phyloP scores from a whole-genome alignment of 495 filamentous ascomycete genomes.

The Aspergillus biplanus region DNA sequence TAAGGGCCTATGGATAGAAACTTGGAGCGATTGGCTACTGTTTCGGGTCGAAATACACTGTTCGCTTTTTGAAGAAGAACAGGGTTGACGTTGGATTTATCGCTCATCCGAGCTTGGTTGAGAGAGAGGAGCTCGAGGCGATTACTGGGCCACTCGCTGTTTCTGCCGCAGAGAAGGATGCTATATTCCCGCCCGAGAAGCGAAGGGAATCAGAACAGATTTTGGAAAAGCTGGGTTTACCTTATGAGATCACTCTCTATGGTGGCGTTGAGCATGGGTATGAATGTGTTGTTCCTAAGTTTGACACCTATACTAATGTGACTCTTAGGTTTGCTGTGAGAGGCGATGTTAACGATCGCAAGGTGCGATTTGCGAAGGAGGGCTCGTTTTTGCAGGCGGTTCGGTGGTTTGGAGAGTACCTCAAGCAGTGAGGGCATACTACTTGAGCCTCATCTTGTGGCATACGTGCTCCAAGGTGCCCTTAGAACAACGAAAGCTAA shows the following conservation, averaged over 20 bases:
- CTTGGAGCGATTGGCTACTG: slow-evolving; percentile 75
- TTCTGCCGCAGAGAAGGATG: slow-evolving; percentile 58
- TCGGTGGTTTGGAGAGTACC: slow-evolving; percentile 63
- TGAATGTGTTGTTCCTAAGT: not conserved
- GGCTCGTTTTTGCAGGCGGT: slow-evolving; percentile 72
- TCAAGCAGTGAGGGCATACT: not conserved
- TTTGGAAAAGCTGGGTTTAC: not conserved
- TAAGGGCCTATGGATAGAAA: slow-evolving; percentile 28
- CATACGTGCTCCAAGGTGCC: too few species aligned
- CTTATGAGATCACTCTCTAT: slow-evolving; percentile 66
- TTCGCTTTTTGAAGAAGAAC: slow-evolving; percentile 26
- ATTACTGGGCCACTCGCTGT: slow-evolving; percentile 71
- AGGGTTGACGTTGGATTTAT: slow-evolving; percentile 53
- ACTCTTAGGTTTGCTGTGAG: slow-evolving; percentile 59
- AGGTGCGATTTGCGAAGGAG: slow-evolving; percentile 69
- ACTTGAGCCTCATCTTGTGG: too few species aligned
- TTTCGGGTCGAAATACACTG: slow-evolving; percentile 66
- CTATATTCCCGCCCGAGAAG: slow-evolving; percentile 8
- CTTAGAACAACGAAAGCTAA: too few species aligned
- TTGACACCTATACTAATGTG: not conserved
- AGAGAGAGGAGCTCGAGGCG: slow-evolving; percentile 65
- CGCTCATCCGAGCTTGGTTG: slow-evolving; percentile 75
- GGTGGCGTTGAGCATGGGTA: slow-evolving; percentile 65
- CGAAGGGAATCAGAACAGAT: slow-evolving; percentile 13
- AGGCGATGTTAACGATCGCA: slow-evolving; percentile 55